phyloP scores from a whole-genome alignment of 345 rosid genomes.

The Adansonia digitata region DNA sequence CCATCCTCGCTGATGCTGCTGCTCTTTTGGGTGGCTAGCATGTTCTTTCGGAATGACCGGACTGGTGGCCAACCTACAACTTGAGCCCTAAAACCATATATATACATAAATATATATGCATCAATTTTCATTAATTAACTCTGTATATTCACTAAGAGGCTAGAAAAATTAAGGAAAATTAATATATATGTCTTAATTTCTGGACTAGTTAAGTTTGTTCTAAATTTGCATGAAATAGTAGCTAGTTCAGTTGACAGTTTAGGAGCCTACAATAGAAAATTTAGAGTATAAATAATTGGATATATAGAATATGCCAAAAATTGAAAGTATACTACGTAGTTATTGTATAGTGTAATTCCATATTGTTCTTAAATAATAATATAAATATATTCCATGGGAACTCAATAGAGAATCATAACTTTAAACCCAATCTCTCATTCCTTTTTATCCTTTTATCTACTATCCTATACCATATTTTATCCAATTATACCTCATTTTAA shows the following conservation, averaged over 20 bases:
- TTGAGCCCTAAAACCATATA: slow-evolving; percentile 49
- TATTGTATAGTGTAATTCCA: no score
- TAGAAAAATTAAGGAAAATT: no score
- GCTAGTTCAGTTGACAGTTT: not conserved
- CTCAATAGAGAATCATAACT: not conserved
- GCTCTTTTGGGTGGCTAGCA: slow-evolving; percentile 45
- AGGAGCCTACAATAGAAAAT: no score
- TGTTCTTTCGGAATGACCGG: slow-evolving; percentile 75
- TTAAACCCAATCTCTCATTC: not conserved
- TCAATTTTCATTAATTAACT: not conserved
- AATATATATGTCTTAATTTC: no score
- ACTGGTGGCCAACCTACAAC: slow-evolving; percentile 99
- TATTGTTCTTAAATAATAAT: no score
- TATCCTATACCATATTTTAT: no score
- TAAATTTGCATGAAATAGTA: not conserved
- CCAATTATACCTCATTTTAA: not conserved
- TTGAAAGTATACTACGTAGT: no score
- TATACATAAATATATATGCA: not conserved
- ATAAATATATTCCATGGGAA: not conserved
- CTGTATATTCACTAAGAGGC: not conserved
- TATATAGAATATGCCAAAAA: no score
- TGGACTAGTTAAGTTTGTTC: not conserved
- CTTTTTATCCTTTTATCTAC: not conserved
- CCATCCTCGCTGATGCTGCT: slow-evolving; percentile 23
- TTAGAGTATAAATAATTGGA: no score